Evolutionary conservation across 345 rosid genomes (phyloP), one percentile per base, ranked within the genome.

Genomic region (Hirschfeldia incana): DNA sequence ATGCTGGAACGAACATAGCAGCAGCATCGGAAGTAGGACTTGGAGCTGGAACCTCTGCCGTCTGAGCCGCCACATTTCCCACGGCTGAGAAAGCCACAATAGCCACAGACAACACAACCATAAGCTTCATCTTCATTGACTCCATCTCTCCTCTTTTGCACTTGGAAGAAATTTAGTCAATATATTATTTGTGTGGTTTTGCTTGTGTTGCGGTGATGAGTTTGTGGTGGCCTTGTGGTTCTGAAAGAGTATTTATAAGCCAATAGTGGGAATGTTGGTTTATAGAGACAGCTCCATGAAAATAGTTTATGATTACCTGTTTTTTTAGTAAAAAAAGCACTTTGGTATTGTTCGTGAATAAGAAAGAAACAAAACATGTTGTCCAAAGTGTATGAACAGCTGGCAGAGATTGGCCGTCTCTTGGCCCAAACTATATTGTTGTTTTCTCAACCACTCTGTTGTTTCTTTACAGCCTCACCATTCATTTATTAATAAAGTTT

Each of bases 1-100:
- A 74, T 63, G 79, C 78, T 0, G 84, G 82, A 6, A 78, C 82
- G 34, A 78, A 78, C 65, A 74, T 69, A 3, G 73, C 37, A 5
- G 84, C 79, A 12, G 84, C 79, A 78, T 82, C 82, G 16, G 84
- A 82, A 53, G 79, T 71, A 42, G 84, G 84, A 70, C 82, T 78
- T 69, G 82, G 84, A 68, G 84, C 84, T 12, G 84, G 84, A 64
- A 79, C 15, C 72, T 82, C 82, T 17, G 61, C 39, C 1, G 74
- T 71, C 34, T 44, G 42, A 13, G 84, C 84, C 3, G 60, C 72
- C 60, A 32, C 84, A 37, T 73, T 82, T 66, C 78, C 78, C 64
- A 78, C 69, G 15, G 72, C 37, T 29, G 84, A 82, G 81, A 81
- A 73, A 17, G 84, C 84, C 72, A 77, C 66, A n/a, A 73, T 69